Base-by-base conservation (phyloP, 176 grass and related monocot genomes). In the Eleusine indica region DNA sequence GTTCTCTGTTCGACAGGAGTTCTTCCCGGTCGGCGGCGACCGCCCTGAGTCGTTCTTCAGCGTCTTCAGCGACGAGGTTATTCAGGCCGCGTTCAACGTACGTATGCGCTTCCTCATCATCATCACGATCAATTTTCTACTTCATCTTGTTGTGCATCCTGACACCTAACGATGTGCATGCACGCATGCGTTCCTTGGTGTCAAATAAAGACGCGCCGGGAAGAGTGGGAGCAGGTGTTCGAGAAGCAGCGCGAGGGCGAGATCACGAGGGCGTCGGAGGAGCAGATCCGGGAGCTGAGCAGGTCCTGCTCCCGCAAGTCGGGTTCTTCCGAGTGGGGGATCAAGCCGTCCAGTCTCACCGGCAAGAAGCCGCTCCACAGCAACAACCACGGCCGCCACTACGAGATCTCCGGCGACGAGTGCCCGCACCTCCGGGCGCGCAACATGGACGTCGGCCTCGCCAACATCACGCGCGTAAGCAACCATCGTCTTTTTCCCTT, bases 61-160 rank as follows among this genome's bases (percentile, higher is more conserved):
- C 48, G 89, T 82, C 43, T 97, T 94, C 66, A 97, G 92, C 76
- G 73, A 92, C 47, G 87, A 94, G 22, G 88, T 94, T 10, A 58
- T 94, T 9, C 87, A 88, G 86, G 92, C 88, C 22, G 86, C 92
- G 51, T 97, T 97, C 74, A 91, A 97, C 54, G 92, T 94, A 56
- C 54, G 92, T 94, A 56, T 3, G 85, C 2, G 3, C 2, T 61
- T 60, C 25, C 25, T 25, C 25, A 25, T 25, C 25, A 25, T 25
- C 37, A 12, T 46, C n/a, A 30, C 39, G 25, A 6, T 6, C 25
- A 64, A 29, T 25, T 64, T 29, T 14, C 25, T 65, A 19, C 56
- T 14, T 67, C 9, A 4, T 70, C 32, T 35, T 35, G 1, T 35
- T 35, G 15, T 18, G 1, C 25, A 25, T 70, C 39, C 58, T 25